Percentiles rank a stretch among this genome's conserved stretches.
Evolutionary conservation across 345 rosid genomes (phyloP).

Genomic region (Populus simonii): DNA sequence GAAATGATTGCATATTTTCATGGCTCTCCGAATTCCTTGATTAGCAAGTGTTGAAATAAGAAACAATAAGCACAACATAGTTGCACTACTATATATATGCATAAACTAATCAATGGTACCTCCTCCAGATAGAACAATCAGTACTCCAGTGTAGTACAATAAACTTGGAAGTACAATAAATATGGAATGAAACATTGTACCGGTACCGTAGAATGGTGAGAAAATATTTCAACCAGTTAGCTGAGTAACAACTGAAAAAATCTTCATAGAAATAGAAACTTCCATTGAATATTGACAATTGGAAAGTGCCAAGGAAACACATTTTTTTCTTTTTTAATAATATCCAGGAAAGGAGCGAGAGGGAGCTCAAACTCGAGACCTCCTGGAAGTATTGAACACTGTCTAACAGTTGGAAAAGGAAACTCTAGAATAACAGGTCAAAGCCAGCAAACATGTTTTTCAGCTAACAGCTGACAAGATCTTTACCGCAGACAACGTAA

Average conservation of each 20-base stretch:
- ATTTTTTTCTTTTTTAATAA: too few relatives aligned
- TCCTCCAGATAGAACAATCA: not conserved
- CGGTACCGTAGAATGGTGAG: not conserved
- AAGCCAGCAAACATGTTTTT: not conserved
- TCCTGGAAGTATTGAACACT: too few relatives aligned
- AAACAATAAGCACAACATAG: not conserved
- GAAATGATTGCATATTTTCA: too few relatives aligned
- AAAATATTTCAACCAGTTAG: not conserved
- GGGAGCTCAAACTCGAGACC: too few relatives aligned
- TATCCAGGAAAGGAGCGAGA: too few relatives aligned
- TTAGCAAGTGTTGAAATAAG: not conserved
- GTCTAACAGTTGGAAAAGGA: too few relatives aligned
- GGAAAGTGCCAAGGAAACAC: not conserved
- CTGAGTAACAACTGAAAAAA: not conserved
- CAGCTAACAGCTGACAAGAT: slow-evolving; percentile 7
- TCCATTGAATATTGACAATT: not conserved
- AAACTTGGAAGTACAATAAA: slow-evolving; percentile 5
- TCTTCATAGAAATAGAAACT: not conserved
- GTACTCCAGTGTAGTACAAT: slow-evolving; percentile 13
- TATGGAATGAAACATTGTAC: not conserved
- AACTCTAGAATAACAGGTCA: too few relatives aligned
- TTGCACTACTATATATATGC: not conserved
- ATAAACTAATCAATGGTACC: not conserved
- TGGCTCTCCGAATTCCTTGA: too few relatives aligned
- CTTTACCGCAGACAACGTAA: not conserved